Evolutionary conservation across 208 protist species (phyloP).

Genomic region (Crithidia sp.): DNA sequence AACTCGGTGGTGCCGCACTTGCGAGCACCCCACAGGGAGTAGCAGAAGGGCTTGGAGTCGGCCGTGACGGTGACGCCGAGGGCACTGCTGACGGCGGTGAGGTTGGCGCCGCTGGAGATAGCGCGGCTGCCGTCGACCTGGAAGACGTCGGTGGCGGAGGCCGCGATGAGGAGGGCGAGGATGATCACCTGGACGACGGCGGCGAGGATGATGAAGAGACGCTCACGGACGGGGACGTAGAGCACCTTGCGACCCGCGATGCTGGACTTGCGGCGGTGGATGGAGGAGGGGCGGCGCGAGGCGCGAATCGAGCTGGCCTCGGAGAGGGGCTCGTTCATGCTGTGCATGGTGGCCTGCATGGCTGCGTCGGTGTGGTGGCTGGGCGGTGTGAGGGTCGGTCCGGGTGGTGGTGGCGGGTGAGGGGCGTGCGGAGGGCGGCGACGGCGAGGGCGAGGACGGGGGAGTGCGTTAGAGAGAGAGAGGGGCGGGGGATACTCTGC

Average conservation of each 20-base stretch:
- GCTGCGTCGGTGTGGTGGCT: neutral
- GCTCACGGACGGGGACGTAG: slow-evolving; percentile 27
- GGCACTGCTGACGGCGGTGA: slow-evolving; percentile 7
- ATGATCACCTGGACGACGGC: slow-evolving; percentile 17
- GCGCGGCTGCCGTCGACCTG: slow-evolving; percentile 27
- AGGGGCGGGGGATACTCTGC: no score
- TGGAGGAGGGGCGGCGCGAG: slow-evolving; percentile 23
- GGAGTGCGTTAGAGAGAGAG: no score
- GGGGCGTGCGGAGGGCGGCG: no score
- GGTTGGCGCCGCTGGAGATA: slow-evolving; percentile 17
- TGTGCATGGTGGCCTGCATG: slow-evolving; percentile 2
- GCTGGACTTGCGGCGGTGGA: slow-evolving; percentile 34
- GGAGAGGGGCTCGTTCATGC: slow-evolving; percentile 13
- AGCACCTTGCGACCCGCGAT: slow-evolving; percentile 24
- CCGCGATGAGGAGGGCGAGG: slow-evolving; percentile 32
- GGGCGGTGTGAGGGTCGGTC: no score
- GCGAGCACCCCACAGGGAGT: slow-evolving; percentile 32
- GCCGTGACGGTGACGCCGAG: slow-evolving; percentile 22
- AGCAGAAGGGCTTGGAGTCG: slow-evolving; percentile 32
- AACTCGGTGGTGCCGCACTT: slow-evolving; percentile 18
- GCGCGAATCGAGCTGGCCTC: slow-evolving; percentile 19
- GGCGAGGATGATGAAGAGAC: slow-evolving; percentile 26
- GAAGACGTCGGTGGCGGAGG: slow-evolving; percentile 25
- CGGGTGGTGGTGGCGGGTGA: no score
- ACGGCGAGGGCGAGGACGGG: no score